Evolutionary conservation across 2,329 filamentous ascomycete genomes (phyloP), one percentile per base, ranked within the genome.

Genomic region (Fusarium sp.): DNA sequence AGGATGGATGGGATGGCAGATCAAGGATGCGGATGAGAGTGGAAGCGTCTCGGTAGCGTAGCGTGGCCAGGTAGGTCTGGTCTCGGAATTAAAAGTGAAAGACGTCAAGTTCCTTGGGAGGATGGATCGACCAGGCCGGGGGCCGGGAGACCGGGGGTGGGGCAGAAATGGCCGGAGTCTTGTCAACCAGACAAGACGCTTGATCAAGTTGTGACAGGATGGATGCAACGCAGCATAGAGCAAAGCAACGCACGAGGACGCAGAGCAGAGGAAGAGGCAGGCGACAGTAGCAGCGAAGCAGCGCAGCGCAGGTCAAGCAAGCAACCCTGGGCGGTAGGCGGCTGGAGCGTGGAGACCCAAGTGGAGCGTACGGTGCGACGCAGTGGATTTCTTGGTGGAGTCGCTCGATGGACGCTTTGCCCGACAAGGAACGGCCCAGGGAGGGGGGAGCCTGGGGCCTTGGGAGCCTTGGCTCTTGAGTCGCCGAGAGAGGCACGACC

Each of bases 61-160:
- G 71, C 67, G 43, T 48, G 23, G 43, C 43, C 43, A 48, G 43
- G 23, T 63, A 75, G 74, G 77, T 77, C 67, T 79, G 74, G 76
- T 77, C 68, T 79, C 68, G 73, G 77, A 70, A 75, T 70, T 62
- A 72, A 74, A 74, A 72, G 77, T 79, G 77, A 76, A 78, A 78
- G 76, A 78, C 77, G 77, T 79, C 77, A 79, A 79, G 77, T 77
- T 76, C 65, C 57, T 65, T 63, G 73, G 70, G 70, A 74, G 68
- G 77, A 79, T 78, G 76, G 72, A 70, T 74, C 72, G 72, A 76
- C 66, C 64, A 76, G 70, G 70, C 77, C 72, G 72, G 77, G 71
- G 77, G 68, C 74, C 74, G 77, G 74, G 66, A 77, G 74, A 72
- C 76, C 71, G 76, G 76, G 76, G 76, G 76, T 75, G 76, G 76